Percentiles rank a stretch among this genome's conserved stretches.
phyloP scores from a whole-genome alignment of 768 basidiomycete species.

The Phallus indusiatus region DNA sequence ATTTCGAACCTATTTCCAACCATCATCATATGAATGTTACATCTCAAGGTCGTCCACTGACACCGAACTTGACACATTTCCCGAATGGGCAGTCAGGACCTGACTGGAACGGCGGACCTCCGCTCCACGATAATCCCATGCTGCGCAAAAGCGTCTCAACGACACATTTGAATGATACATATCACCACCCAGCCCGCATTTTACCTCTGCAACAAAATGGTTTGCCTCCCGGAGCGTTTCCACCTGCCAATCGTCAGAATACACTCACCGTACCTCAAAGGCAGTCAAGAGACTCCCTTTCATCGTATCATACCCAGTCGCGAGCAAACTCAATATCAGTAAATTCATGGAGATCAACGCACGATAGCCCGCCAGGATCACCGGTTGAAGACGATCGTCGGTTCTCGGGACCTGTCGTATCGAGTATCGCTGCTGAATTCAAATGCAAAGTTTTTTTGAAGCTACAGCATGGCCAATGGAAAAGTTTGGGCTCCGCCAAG shows the following conservation, averaged over 20 bases:
- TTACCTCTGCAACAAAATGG: slow-evolving; percentile 21
- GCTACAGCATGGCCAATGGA: slow-evolving; percentile 97
- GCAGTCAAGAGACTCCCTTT: slow-evolving; percentile 37
- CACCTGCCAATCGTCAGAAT: slow-evolving; percentile 6
- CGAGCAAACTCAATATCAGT: slow-evolving; percentile 43
- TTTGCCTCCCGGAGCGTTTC: slow-evolving; percentile 21
- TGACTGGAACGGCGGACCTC: background rate
- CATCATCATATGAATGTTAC: background rate
- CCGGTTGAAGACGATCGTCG: slow-evolving; percentile 51
- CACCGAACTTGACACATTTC: background rate
- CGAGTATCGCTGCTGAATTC: slow-evolving; percentile 80
- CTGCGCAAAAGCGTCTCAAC: slow-evolving; percentile 48
- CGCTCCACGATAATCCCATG: background rate
- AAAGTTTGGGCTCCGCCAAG: slow-evolving; percentile 79
- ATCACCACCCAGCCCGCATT: slow-evolving; percentile 25
- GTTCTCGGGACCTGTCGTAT: slow-evolving; percentile 58
- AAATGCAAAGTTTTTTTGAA: slow-evolving; percentile 98
- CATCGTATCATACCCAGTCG: slow-evolving; percentile 51
- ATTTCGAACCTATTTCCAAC: background rate
- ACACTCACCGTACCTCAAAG: slow-evolving; percentile 20
- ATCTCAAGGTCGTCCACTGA: background rate
- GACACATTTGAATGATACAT: slow-evolving; percentile 47
- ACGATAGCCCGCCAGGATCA: slow-evolving; percentile 74
- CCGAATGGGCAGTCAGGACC: background rate
- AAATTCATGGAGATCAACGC: slow-evolving; percentile 22